Base-by-base conservation (phyloP, 2,329 filamentous ascomycete species). In the Dissoconium aciculare region DNA sequence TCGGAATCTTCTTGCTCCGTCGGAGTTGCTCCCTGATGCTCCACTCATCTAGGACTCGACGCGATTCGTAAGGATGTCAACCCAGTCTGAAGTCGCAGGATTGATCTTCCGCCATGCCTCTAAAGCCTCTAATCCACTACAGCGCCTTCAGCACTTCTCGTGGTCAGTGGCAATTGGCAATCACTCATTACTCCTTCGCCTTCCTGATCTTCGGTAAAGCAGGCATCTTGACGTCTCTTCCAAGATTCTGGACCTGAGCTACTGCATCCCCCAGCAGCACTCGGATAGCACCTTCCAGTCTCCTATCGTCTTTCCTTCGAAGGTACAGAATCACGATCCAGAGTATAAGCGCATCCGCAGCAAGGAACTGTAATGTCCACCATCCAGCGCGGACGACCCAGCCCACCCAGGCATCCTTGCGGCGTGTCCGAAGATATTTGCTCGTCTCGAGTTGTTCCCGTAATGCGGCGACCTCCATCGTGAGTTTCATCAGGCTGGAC, bases 381-480 rank as follows among this genome's bases (percentile, higher is more conserved):
- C 78, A 85, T 1, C 78, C 52, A 3, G 77, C 44, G 69, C 82
- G 82, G 26, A 70, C 63, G 1, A 77, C 28, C 81, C 82, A 91
- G 1, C 74, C 67, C 28, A 71, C 66, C 14, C 79, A 54, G 32
- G 69, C 75, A 38, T 69, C 70, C 38, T 71, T 69, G 42, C 68
- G 75, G 42, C 69, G 70, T 38, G 71, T 69, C 8, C 19, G 8
- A 59, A 78, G 78, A 42, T 87, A 71, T 9, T 79, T 67, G 0
- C 81, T 74, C 0, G 73, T 69, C 32, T 83, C 78, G 43, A 95
- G 78, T 51, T 95, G 85, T 56, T 98, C 89, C 19, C 89, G 71
- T 38, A 95, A 58, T 1, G 89, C 89, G 1, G 89, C 85, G 17
- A 98, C 73, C 57, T 98, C 89, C 11, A 84, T 79, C 4, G 85